Percentiles rank a stretch among this genome's conserved stretches.
These are phyloP conservation scores for Fusarium illudens DNA, from an alignment of 2,329 filamentous ascomycete species.

Conservation along the genomic window DNA sequence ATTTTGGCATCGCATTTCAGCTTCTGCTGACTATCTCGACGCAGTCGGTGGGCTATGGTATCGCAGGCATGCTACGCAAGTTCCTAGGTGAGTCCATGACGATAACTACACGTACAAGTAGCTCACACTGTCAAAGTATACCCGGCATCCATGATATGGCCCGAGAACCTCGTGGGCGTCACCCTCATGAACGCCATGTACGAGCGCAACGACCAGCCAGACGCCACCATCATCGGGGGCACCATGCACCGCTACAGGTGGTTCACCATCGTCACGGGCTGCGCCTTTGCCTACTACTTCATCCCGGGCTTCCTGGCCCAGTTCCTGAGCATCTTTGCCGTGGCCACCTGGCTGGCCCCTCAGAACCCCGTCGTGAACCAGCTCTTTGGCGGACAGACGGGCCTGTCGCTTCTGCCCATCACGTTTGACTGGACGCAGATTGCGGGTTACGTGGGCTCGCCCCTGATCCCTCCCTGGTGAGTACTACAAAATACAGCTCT, in stretches of 20 bases:
- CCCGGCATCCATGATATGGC: slow-evolving; percentile 79
- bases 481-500: slow-evolving; percentile 23
- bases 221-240: slow-evolving; percentile 67
- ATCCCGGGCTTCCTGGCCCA: slow-evolving; percentile 75
- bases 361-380: slow-evolving; percentile 75
- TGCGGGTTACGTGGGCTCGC: slow-evolving; percentile 72
- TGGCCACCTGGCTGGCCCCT: slow-evolving; percentile 76
- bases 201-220: slow-evolving; percentile 61
- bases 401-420: slow-evolving; percentile 73
- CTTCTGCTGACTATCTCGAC: slow-evolving; percentile 72
- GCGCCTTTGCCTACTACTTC: slow-evolving; percentile 72
- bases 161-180: slow-evolving; percentile 70
- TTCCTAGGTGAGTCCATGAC: slow-evolving; percentile 61
- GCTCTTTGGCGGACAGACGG: slow-evolving; percentile 74
- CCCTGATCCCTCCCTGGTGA: slow-evolving; percentile 74
- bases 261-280: slow-evolving; percentile 66
- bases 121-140: slow-evolving; percentile 55
- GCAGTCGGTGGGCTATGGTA: slow-evolving; percentile 74
- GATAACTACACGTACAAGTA: background rate
- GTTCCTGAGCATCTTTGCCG: slow-evolving; percentile 74
- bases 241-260: slow-evolving; percentile 71
- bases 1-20: slow-evolving; percentile 73
- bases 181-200: slow-evolving; percentile 78
- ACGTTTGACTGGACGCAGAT: slow-evolving; percentile 83
- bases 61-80: slow-evolving; percentile 72